A percentile compares a stretch with the other conserved stretches of the same genome.
phyloP scores from a whole-genome alignment of 2,329 filamentous ascomycete species.

The Epichloe amarillans region DNA sequence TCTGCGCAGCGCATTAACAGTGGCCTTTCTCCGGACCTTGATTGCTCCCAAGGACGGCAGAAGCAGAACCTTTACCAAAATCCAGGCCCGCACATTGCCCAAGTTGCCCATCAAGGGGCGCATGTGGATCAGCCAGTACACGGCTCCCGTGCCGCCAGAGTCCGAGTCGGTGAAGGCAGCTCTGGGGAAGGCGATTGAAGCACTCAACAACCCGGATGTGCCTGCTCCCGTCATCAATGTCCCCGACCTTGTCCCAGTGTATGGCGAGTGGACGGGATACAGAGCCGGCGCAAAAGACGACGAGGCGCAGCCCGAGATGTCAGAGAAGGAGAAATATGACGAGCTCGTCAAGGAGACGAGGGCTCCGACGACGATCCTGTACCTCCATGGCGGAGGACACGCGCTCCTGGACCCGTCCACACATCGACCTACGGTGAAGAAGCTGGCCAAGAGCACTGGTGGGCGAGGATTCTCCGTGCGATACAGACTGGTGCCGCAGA shows the following conservation, averaged over 20 bases:
- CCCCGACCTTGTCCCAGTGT: slow-evolving; percentile 42
- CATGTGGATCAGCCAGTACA: slow-evolving; percentile 68
- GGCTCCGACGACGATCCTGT: slow-evolving; percentile 52
- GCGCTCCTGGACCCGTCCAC: slow-evolving; percentile 58
- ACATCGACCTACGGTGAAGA: slow-evolving; percentile 45
- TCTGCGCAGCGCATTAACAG: slow-evolving; percentile 57
- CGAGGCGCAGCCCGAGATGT: slow-evolving; percentile 38
- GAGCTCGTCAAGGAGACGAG: slow-evolving; percentile 54
- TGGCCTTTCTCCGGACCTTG: slow-evolving; percentile 59
- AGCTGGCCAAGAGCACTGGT: slow-evolving; percentile 50
- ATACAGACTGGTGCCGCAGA: slow-evolving; percentile 62
- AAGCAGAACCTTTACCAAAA: slow-evolving; percentile 39
- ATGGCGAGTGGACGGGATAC: slow-evolving; percentile 68
- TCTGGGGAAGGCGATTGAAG: slow-evolving; percentile 39
- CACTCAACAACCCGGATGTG: slow-evolving; percentile 9
- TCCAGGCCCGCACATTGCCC: slow-evolving; percentile 48
- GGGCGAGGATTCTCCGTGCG: slow-evolving; percentile 60
- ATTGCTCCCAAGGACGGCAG: slow-evolving; percentile 27
- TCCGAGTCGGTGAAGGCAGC: slow-evolving; percentile 38
- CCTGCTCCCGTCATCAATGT: slow-evolving; percentile 14
- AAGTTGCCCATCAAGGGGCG: slow-evolving; percentile 61
- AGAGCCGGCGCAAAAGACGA: slow-evolving; percentile 38
- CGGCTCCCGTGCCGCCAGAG: slow-evolving; percentile 45
- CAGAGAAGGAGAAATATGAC: slow-evolving; percentile 51
- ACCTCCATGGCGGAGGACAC: slow-evolving; percentile 66